phyloP scores from a whole-genome alignment of 2,329 filamentous ascomycete genomes.

The Fusarium sp. region DNA sequence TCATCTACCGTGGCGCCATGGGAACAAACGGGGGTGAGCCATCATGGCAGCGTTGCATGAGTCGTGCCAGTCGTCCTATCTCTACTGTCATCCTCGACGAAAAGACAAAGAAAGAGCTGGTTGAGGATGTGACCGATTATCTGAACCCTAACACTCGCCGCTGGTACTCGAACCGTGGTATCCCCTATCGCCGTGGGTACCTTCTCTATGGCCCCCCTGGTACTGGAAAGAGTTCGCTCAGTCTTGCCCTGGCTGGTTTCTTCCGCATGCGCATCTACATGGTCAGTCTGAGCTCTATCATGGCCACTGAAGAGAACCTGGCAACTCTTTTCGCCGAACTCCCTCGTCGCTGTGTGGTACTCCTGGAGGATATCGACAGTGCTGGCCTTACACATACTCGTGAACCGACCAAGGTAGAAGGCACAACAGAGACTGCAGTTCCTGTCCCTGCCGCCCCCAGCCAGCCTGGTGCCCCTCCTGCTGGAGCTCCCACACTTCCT shows the following conservation, averaged over 20 bases:
- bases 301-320: slow-evolving; percentile 74
- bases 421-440: slow-evolving; percentile 37
- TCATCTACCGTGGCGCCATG: slow-evolving; percentile 71
- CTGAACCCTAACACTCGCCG: slow-evolving; percentile 70
- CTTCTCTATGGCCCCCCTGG: slow-evolving; percentile 84
- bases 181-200: slow-evolving; percentile 87
- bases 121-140: slow-evolving; percentile 72
- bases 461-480: slow-evolving; percentile 16
- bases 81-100: slow-evolving; percentile 75
- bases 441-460: slow-evolving; percentile 13
- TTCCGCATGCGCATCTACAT: slow-evolving; percentile 80
- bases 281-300: slow-evolving; percentile 72
- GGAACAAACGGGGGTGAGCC: slow-evolving; percentile 57
- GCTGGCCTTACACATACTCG: slow-evolving; percentile 75
- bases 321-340: slow-evolving; percentile 73
- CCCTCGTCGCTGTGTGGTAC: slow-evolving; percentile 76
- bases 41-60: slow-evolving; percentile 72
- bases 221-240: slow-evolving; percentile 81
- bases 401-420: slow-evolving; percentile 51
- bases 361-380: slow-evolving; percentile 82
- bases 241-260: slow-evolving; percentile 75
- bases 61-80: slow-evolving; percentile 69
- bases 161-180: slow-evolving; percentile 89
- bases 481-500: slow-evolving; percentile 11
- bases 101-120: slow-evolving; percentile 67